Percentiles rank a stretch among this genome's conserved stretches.
phyloP scores from a whole-genome alignment of 495 filamentous ascomycete genomes.

The Astrocystis sublimbata region DNA sequence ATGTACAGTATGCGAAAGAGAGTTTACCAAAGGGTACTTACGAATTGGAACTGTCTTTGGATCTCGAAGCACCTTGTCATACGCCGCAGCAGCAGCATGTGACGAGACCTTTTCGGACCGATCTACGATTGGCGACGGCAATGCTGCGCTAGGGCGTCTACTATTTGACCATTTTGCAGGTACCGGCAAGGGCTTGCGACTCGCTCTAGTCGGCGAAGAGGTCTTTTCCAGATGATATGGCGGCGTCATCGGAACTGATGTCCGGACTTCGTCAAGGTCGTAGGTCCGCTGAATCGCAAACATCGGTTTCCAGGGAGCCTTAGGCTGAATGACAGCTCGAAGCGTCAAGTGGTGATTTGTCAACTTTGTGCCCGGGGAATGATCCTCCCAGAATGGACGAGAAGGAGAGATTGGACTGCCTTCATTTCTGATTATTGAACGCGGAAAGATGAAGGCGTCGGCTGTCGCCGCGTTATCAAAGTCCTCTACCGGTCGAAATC shows the following conservation, averaged over 20 bases:
- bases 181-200: slow-evolving; percentile 14
- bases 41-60: slow-evolving; percentile 48
- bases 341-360: slow-evolving; percentile 38
- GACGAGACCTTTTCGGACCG: slow-evolving; percentile 13
- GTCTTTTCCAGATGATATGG: neutral
- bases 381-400: slow-evolving; percentile 16
- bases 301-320: slow-evolving; percentile 39
- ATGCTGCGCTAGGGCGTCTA: slow-evolving; percentile 17
- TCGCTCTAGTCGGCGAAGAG: neutral
- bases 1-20: slow-evolving; percentile 19
- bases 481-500: slow-evolving; percentile 36
- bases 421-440: slow-evolving; percentile 38
- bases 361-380: neutral
- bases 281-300: slow-evolving; percentile 51
- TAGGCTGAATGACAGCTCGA: slow-evolving; percentile 47
- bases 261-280: slow-evolving; percentile 45
- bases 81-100: slow-evolving; percentile 3
- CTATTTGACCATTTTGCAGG: slow-evolving; percentile 21
- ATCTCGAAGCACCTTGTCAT: slow-evolving; percentile 31
- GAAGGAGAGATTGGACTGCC: slow-evolving; percentile 1
- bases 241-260: slow-evolving; percentile 24
- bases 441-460: slow-evolving; percentile 43
- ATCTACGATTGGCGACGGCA: neutral
- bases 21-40: slow-evolving; percentile 36
- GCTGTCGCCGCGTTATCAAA: slow-evolving; percentile 36